Base-by-base conservation (phyloP, 257 asterid species). In the Primulina huaijiensis region DNA sequence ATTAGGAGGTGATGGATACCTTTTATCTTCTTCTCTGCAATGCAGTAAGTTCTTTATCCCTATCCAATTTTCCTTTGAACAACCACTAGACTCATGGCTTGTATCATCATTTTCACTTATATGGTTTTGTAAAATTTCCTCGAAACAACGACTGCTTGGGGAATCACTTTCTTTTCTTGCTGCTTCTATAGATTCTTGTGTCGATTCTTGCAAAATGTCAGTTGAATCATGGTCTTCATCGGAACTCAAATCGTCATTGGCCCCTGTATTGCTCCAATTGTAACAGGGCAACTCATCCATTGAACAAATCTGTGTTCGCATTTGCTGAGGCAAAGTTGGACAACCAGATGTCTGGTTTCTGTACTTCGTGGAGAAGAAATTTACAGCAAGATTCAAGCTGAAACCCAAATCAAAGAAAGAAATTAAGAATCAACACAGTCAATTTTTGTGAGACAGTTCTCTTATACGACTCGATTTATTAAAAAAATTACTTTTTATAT, bases 251-350 rank as follows among this genome's bases (percentile, higher is more conserved):
- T 43, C 78, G 55, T 69, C 78, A 57, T 75, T 68, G 63, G 71
- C 78, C 27, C 67, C 62, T 6, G 27, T 62, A 62, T 75, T 56
- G 67, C 21, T 46, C 17, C 16, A 80, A 34, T 76, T 65, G 81
- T 94, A 91, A 81, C 94, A 86, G 14, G 97, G 95, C 82, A 91
- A 83, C 6, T 89, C 97, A 53, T 94, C 95, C 93, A 94, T 83
- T 35, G 86, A 74, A 78, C 85, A 68, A 70, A 91, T 74, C 71
- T 68, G 82, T 63, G 73, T 76, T 76, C 75, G 75, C 83, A 78
- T 86, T 62, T 82, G 86, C 73, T 59, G 57, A 33, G 92, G 89
- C 81, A 91, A 77, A 58, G 74, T 65, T 7, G 96, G 97, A 62
- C 96, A 87, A 67, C 86, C 74, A 20, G 84, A 78, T 33, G 84